These are phyloP conservation scores for Talaromyces sp. DNA, from an alignment of 2,329 filamentous ascomycete species.

Conservation along the genomic window DNA sequence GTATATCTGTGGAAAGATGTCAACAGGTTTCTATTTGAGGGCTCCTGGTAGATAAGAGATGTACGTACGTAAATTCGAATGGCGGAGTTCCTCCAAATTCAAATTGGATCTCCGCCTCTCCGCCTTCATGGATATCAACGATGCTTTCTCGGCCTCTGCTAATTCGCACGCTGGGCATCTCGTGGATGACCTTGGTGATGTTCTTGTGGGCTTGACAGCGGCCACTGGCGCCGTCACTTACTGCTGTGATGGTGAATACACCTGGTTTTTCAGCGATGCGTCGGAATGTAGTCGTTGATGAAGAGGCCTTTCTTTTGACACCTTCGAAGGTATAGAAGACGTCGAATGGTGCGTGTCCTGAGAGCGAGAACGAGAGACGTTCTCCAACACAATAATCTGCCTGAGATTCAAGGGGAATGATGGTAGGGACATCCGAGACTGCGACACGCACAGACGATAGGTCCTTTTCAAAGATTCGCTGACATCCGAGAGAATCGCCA, in stretches of 20 bases:
- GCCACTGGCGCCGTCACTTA: constrained; percentile 78
- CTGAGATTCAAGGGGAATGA: constrained; percentile 79
- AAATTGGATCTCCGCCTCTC: constrained; percentile 87
- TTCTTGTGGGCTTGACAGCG: constrained; percentile 79
- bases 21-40: not conserved
- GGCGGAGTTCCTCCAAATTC: constrained; percentile 94
- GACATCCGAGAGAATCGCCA: constrained; percentile 81
- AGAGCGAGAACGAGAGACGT: constrained; percentile 85
- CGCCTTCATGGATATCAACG: constrained; percentile 94
- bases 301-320: constrained; percentile 70
- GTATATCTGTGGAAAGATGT: constrained; percentile 60
- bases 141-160: constrained; percentile 76
- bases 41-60: not conserved
- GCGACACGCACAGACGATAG: constrained; percentile 81
- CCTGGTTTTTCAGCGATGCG: constrained; percentile 91
- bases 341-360: constrained; percentile 87
- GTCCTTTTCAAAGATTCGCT: constrained; percentile 68
- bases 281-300: constrained; percentile 73
- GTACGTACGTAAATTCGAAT: constrained; percentile 79
- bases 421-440: constrained; percentile 87
- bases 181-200: constrained; percentile 80
- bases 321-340: constrained; percentile 88
- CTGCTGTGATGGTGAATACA: constrained; percentile 78
- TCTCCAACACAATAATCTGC: constrained; percentile 94
- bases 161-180: constrained; percentile 86